Base-by-base conservation (phyloP, 225 moss, liverwort and hornwort species). In the Marchantia paleacea region DNA sequence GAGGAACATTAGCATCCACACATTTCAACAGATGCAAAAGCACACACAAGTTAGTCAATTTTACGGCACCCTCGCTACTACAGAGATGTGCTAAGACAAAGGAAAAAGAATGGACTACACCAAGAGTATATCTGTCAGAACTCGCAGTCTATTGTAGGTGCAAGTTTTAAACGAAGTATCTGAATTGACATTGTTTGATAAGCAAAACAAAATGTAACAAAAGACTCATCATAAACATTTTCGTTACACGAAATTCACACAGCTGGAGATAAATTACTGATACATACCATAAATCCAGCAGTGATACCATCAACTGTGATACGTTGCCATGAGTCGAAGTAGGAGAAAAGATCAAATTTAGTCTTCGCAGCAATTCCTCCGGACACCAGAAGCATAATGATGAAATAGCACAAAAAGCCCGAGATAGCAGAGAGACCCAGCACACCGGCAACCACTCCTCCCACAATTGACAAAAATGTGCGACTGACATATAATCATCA, bases 271-370 rank as follows among this genome's bases (percentile, higher is more conserved):
- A 39, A 39, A 39, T 39, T 39, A 39, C 39, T 39, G 16, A 14
- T 75, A 76, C 92, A 85, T 82, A 97, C 97, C 87, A 99, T 90
- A 86, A 99, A 87, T 77, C 97, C 97, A 86, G 95, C 95, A 5
- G 90, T 92, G 52, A 99, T 91, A 53, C 97, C 97, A 84, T 99
- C 97, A 50, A 99, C 83, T 77, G 92, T 92, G 84, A 99, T 85
- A 54, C 95, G 92, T 78, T 94, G 95, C 97, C 92, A 92, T 24
- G 97, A 99, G 86, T 99, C 95, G 69, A 99, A 99, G 85, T 93
- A 99, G 10, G 92, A 87, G 52, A 84, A 86, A 52, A 95, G 78
- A 69, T 93, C 90, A 80, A 99, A 91, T 83, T 91, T 91, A 18
- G 95, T 85, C 88, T 99, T 99, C 15, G 89, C 90, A 60, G 95